Evolutionary conservation across 2,329 filamentous ascomycete species (phyloP), one percentile per base, ranked within the genome.

Genomic region (Trichothecium roseum): DNA sequence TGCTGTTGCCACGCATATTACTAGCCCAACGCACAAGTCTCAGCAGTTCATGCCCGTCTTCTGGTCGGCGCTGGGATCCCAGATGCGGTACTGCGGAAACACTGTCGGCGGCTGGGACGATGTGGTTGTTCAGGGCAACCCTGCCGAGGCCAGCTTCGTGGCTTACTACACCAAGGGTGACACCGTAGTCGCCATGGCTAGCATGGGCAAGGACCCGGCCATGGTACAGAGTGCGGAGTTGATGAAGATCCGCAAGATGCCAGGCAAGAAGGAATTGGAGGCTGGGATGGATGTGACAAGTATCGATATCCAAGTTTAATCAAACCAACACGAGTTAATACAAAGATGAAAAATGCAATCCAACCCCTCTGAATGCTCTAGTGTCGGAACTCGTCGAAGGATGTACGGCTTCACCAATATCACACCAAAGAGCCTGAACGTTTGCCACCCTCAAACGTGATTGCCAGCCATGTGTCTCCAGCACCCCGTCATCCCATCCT

Each of bases 61-160:
- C 67, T 98, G 91, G 91, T 94, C 86, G 2, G 91, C 91, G 1
- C 64, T 98, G 5, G 86, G 88, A 5, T 73, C 78, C 5, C 91
- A 98, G 62, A 60, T 98, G 49, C 76, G 91, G 31, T 98, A 98
- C 67, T 94, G 87, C 52, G 91, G 91, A 10, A 91, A 89, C 63
- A 86, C 88, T 2, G 44, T 46, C 8, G 73, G 75, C 36, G 89
- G 89, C 1, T 96, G 76, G 64, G 91, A 98, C 53, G 87, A 93
- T 47, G 52, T 95, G 4, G 69, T 96, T 1, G 48, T 98, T 9
- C 73, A 83, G 34, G 89, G 89, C 10, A 74, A 84, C 46, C 75
- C 80, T 0, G 79, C 78, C 4, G 76, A 88, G 52, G 75, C 74
- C 40, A 87, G 86, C 52, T 98, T 94, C 52, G 78, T 81, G 5